Base-by-base conservation (phyloP, 768 basidiomycete genomes). In the Suillus clintonianus region DNA sequence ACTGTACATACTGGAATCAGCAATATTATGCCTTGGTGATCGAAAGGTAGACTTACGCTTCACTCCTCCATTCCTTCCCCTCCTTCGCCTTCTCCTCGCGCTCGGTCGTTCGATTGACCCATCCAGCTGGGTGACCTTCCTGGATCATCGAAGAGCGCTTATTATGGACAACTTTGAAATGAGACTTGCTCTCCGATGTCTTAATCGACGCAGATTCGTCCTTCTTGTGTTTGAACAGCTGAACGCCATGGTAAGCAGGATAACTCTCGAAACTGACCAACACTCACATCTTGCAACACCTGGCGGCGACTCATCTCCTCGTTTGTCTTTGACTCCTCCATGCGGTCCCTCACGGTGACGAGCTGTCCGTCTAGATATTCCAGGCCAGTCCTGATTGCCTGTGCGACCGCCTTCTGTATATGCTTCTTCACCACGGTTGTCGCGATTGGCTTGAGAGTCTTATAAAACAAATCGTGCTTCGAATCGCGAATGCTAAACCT, bases 291-390 rank as follows among this genome's bases (percentile, higher is more conserved):
- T 71, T 86, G 86, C 62, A 95, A 70, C 5, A 82, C 86, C 59
- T 91, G 81, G 43, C 78, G 79, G 36, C 81, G 80, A 41, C 70
- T 68, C 36, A 67, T 69, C 42, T 80, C 79, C 41, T 85, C 81
- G 32, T 71, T 72, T 34, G 73, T 72, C 72, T 83, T 83, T 57
- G 84, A 92, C 67, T 86, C 85, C 54, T 86, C 82, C 87, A 94
- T 87, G 42, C 86, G 81, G 64, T 93, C 89, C n/a, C 92, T 81
- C 51, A 98, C 93, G n/a, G 85, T 82, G 27, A 94, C 90, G 22
- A 99, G 85, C 78, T 96, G 94, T 17, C 90, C 91, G 70, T 98
- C 95, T 47, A 95, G 80, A 68, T 95, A 92, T 75, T 94, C 94
- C 65, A 98, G 78, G 0, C 88, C 94, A 17, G 92, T 92, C 51